A percentile compares a stretch with the other conserved stretches of the same genome.
Evolutionary conservation across 352 stramenopile genomes (phyloP).

Genomic region (Phytophthora fragariaefolia): DNA sequence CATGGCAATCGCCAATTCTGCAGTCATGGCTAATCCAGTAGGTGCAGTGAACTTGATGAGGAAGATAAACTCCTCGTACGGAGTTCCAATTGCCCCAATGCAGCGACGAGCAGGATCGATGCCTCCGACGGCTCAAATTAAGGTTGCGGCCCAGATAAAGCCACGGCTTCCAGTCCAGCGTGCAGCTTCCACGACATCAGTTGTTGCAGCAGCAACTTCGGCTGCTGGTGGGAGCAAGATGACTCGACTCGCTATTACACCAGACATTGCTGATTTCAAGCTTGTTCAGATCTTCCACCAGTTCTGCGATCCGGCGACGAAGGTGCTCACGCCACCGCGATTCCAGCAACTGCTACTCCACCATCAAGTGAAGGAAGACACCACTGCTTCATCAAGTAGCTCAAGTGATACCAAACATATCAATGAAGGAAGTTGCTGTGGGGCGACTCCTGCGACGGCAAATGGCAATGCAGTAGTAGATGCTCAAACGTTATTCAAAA

Average conservation of each 20-base stretch:
- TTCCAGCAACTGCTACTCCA: slow-evolving; percentile 73
- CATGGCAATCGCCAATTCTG: slow-evolving; percentile 66
- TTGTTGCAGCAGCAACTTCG: slow-evolving; percentile 4
- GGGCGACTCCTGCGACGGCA: slow-evolving; percentile 1
- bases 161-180: slow-evolving; percentile 44
- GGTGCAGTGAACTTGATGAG: slow-evolving; percentile 49
- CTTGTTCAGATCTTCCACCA: slow-evolving; percentile 88
- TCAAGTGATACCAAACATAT: slow-evolving; percentile 22
- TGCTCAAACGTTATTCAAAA: slow-evolving; percentile 61
- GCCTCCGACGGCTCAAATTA: slow-evolving; percentile 33
- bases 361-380: slow-evolving; percentile 74
- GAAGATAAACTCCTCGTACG: slow-evolving; percentile 60
- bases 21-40: slow-evolving; percentile 22
- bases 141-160: slow-evolving; percentile 46
- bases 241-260: slow-evolving; percentile 67
- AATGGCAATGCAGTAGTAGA: slow-evolving; percentile 35
- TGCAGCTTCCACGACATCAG: slow-evolving; percentile 23
- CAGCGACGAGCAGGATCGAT: slow-evolving; percentile 36
- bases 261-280: slow-evolving; percentile 86
- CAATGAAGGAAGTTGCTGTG: slow-evolving; percentile 14
- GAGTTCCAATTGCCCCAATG: slow-evolving; percentile 60
- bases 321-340: slow-evolving; percentile 50
- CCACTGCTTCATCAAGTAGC: slow-evolving; percentile 5
- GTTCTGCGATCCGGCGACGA: slow-evolving; percentile 72
- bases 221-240: slow-evolving; percentile 37